Evolutionary conservation across 2,329 filamentous ascomycete genomes (phyloP).

Genomic region (Nemania bipapillata): DNA sequence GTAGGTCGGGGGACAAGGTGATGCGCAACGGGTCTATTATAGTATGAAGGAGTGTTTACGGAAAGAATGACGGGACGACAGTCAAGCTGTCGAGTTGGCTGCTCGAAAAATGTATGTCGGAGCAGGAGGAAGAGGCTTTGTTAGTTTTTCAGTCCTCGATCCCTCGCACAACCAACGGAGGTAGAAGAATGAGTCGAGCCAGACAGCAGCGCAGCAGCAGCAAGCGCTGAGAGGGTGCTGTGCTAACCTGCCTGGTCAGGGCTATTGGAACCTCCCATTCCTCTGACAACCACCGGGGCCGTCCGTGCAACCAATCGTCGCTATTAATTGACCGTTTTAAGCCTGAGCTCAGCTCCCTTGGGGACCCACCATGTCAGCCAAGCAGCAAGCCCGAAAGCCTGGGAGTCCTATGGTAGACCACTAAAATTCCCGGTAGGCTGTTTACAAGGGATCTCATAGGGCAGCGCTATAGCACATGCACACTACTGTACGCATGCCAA

Average conservation of each 20-base stretch:
- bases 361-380: constrained; percentile 18
- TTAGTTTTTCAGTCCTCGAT: constrained; percentile 36
- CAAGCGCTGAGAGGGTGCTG: constrained; percentile 24
- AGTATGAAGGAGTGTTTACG: constrained; percentile 24
- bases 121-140: constrained; percentile 39
- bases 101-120: constrained; percentile 22
- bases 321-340: constrained; percentile 44
- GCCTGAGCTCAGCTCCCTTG: constrained; percentile 46
- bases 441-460: constrained; percentile 18
- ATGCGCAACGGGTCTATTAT: constrained; percentile 26
- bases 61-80: constrained; percentile 30
- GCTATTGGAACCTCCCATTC: constrained; percentile 51
- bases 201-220: constrained; percentile 12
- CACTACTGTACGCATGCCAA: constrained; percentile 18
- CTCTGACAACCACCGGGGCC: constrained; percentile 51
- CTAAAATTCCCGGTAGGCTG: constrained; percentile 7
- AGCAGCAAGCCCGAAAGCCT: constrained; percentile 22
- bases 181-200: constrained; percentile 14
- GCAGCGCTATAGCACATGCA: constrained; percentile 19
- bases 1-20: constrained; percentile 22
- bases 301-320: constrained; percentile 42
- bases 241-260: constrained; percentile 36
- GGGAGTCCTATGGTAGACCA: constrained; percentile 17
- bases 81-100: constrained; percentile 26
- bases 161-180: constrained; percentile 39